Percentiles rank a stretch among this genome's conserved stretches.
These are phyloP conservation scores for Lachancea meyersii DNA, from an alignment of 805 yeast species.

Conservation along the genomic window DNA sequence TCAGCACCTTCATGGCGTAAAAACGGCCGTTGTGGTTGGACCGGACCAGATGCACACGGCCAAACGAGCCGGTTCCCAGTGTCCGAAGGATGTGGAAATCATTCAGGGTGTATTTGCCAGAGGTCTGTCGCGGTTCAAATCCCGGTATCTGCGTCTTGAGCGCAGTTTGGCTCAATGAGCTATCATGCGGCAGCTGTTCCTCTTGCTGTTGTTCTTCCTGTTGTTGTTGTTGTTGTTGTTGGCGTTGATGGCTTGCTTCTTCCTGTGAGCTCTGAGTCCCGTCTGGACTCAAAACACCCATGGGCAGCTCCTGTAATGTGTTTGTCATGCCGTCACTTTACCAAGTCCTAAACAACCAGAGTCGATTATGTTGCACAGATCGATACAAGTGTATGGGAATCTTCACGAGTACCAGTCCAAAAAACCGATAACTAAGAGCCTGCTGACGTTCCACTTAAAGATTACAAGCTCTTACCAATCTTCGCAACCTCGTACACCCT, in stretches of 20 bases:
- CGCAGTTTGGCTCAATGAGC: slow-evolving; percentile 3
- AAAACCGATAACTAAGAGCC: no score
- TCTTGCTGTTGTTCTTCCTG: slow-evolving; percentile 4
- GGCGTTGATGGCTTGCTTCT: not conserved
- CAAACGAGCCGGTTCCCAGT: slow-evolving; percentile 92
- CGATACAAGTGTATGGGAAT: no score
- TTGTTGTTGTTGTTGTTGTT: slow-evolving; percentile 3
- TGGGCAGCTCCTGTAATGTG: not conserved
- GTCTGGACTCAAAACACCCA: slow-evolving; percentile 1
- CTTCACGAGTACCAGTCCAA: no score
- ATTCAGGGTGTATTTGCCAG: slow-evolving; percentile 70
- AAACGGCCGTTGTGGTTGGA: slow-evolving; percentile 85
- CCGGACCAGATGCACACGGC: slow-evolving; percentile 84
- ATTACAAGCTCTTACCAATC: no score
- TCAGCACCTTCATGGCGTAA: slow-evolving; percentile 88
- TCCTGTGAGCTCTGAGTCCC: slow-evolving; percentile 1
- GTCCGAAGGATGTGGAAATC: slow-evolving; percentile 86
- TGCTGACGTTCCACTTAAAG: no score
- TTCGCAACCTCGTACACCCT: no score
- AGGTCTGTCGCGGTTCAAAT: slow-evolving; percentile 14
- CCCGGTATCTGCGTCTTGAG: slow-evolving; percentile 1
- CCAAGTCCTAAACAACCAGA: no score
- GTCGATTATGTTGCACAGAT: no score
- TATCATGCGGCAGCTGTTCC: slow-evolving; percentile 1
- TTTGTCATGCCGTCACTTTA: not conserved